Base-by-base conservation (phyloP, 202 grass and related monocot species). In the Zizania palustris region DNA sequence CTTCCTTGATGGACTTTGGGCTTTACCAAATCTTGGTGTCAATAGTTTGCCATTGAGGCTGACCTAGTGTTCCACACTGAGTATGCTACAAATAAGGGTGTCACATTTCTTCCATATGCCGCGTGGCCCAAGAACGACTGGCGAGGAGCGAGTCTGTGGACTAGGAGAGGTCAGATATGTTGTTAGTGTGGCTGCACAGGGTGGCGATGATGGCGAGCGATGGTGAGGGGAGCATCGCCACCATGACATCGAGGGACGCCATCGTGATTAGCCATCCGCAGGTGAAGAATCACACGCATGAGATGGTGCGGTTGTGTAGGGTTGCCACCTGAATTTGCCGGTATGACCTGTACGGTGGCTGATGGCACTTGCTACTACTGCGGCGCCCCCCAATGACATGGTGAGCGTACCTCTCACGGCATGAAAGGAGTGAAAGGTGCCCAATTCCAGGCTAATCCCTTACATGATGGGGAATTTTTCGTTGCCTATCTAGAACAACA, bases 271-370 rank as follows among this genome's bases (percentile, higher is more conserved):
- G 72, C 49, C 84, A 86, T 28, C 93, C 93, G 80, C 92, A 92
- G 78, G 88, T 85, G 73, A 91, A 93, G 88, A 93, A 97, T 46
- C 92, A 88, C 49, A 97, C 91, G 86, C 86, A 97, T 22, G 93
- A 97, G 16, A 97, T 61, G 66, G 93, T 88, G 3, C 75, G 71
- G 35, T 67, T 59, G 79, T 97, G 93, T 10, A 75, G 86, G 5
- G 81, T 75, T 37, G 86, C 84, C 16, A 54, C 45, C 37, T 84
- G 84, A 2, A 79, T 11, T 14, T 91, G 84, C 19, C 81, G 79
- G 73, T 97, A 97, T 0, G 90, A 88, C 2, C 83, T 73, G 84
- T 85, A 93, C 1, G 82, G 75, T 9, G 82, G 76, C 19, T 66
- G 72, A 60, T 35, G 78, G 67, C 14, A 72, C 66, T 69, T 65